These are phyloP conservation scores for Diaporthe longicolla DNA, from an alignment of 2,329 filamentous ascomycete species.

Conservation along the genomic window DNA sequence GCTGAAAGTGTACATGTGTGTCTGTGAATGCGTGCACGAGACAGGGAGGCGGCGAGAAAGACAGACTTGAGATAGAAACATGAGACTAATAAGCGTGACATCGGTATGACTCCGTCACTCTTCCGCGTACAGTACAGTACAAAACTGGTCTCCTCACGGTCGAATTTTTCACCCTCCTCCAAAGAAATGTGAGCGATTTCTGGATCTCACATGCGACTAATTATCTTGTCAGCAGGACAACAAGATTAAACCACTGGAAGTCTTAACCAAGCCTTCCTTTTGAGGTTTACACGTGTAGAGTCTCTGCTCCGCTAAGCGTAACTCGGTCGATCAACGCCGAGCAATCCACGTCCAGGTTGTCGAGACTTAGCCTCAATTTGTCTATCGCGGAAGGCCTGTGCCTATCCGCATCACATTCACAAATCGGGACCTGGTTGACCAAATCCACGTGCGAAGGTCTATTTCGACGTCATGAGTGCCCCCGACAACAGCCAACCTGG, in stretches of 20 bases:
- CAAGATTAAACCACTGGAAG: background rate
- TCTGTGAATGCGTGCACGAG: background rate
- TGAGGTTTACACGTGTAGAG: too few species aligned
- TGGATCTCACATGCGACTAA: background rate
- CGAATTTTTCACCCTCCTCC: background rate
- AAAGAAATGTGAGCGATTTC: background rate
- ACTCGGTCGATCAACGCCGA: background rate
- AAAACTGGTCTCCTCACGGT: background rate
- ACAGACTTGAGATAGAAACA: background rate
- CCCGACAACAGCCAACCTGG: background rate
- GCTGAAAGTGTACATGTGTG: background rate
- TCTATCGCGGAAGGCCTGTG: background rate
- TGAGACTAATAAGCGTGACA: background rate
- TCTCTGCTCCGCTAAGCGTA: background rate
- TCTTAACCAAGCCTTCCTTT: background rate
- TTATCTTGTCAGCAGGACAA: background rate
- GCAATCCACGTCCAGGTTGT: background rate
- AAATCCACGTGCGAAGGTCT: background rate
- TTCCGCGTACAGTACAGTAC: background rate
- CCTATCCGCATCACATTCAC: too few species aligned
- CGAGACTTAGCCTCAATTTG: background rate
- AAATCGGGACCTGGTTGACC: background rate
- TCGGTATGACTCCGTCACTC: conserved; percentile 11
- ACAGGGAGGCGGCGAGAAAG: background rate
- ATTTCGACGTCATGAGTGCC: conserved; percentile 22